Base-by-base conservation (phyloP, 208 protist genomes). In the Angomonas deanei region DNA sequence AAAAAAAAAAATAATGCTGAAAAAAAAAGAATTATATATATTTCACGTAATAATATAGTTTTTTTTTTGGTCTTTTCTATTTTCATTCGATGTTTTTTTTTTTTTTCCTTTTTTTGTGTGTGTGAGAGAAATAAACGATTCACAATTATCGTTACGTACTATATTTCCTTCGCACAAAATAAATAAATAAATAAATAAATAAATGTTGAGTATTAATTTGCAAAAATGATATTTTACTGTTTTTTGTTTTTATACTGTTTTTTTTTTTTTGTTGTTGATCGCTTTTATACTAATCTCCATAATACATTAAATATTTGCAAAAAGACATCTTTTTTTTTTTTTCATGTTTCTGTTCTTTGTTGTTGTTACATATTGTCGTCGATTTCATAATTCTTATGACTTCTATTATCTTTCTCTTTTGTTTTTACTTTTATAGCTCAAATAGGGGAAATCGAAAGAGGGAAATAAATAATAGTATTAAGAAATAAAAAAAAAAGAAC, bases 141-240 rank as follows among this genome's bases (percentile, higher is more conserved):
- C 33, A n/a, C 34, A 58, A 54, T 3, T 64, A 55, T 30, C 56
- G 42, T 42, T 42, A n/a, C 34, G 8, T 15, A 42, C 8, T 3
- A 53, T 63, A 5, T 56, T 8, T 3, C 4, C 46, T 42, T 63
- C 46, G 24, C 33, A 19, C 26, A 53, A 23, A 23, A 17, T 42
- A 1, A 23, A 48, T 17, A 48, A 32, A 63, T 21, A 0, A 63
- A 30, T 59, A 28, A 23, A 53, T 19, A 31, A 63, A 3, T 42
- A 58, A 32, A 24, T 24, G 8, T 53, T 63, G 34, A 3, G 15
- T 56, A 58, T 34, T 66, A 31, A 42, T 46, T 61, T 61, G 5
- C 64, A 52, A 28, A 13, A 66, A 66, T 63, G 33, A 62, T 72
- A 66, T 59, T 65, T 49, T 66, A 19, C 21, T 56, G 48, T 49